Base-by-base conservation (phyloP, 139 green algal genomes). In the Chlorella sp. region DNA sequence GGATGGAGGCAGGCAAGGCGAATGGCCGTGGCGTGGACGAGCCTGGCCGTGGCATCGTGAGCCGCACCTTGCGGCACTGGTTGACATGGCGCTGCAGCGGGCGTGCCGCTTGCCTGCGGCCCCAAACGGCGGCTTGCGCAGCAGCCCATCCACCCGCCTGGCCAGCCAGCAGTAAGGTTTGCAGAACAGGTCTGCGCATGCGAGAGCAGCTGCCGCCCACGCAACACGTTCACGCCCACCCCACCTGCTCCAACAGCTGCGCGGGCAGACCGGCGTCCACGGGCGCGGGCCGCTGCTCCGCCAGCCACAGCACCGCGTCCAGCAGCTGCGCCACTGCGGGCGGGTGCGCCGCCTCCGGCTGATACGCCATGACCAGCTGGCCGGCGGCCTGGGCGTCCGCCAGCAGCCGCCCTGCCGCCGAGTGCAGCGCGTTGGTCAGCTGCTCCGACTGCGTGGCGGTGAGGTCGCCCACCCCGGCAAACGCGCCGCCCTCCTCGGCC, bases 161-260 rank as follows among this genome's bases (percentile, higher is more conserved):
- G n/a, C n/a, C n/a, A n/a, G n/a, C n/a, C n/a, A n/a, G n/a, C n/a
- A n/a, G n/a, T n/a, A n/a, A n/a, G n/a, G n/a, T n/a, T n/a, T n/a
- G n/a, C n/a, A n/a, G n/a, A n/a, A n/a, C n/a, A n/a, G n/a, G n/a
- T n/a, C n/a, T n/a, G n/a, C n/a, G n/a, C n/a, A n/a, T n/a, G n/a
- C n/a, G n/a, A n/a, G n/a, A n/a, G n/a, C n/a, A n/a, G n/a, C n/a
- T n/a, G n/a, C n/a, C n/a, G n/a, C n/a, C n/a, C n/a, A n/a, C n/a
- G n/a, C n/a, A n/a, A n/a, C n/a, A n/a, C n/a, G n/a, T n/a, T n/a
- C n/a, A n/a, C n/a, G n/a, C 51, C 51, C 46, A 54, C 7, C 76
- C 24, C 60, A 85, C 79, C 43, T 89, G 75, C 60, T 92, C 87
- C 36, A 90, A 34, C 34, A 84, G 68, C 67, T 79, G 78, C 13